A percentile compares a stretch with the other conserved stretches of the same genome.
These are phyloP conservation scores for Lentinula raphanica DNA, from an alignment of 768 basidiomycete genomes.

Conservation along the genomic window DNA sequence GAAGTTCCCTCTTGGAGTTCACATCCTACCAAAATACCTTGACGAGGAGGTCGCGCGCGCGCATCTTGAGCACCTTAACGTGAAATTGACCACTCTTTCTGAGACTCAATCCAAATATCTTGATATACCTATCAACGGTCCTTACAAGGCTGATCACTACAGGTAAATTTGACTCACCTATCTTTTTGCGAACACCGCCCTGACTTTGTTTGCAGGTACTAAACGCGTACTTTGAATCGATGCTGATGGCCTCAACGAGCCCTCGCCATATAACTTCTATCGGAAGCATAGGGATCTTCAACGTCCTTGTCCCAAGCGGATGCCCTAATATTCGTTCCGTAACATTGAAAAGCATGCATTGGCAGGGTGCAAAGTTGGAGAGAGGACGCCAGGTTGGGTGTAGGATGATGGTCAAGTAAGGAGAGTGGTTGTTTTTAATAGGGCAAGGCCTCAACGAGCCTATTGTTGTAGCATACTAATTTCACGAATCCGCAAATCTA, in stretches of 20 bases:
- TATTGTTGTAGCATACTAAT: conserved; percentile 11
- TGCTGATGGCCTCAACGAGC: conserved; percentile 73
- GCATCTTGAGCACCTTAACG: conserved; percentile 85
- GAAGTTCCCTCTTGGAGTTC: conserved; percentile 94
- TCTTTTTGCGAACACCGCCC: neutral
- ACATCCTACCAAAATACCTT: conserved; percentile 97
- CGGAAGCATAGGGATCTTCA: conserved; percentile 57
- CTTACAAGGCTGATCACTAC: conserved; percentile 47
- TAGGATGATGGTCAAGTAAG: conserved; percentile 3
- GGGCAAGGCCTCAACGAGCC: conserved; percentile 56
- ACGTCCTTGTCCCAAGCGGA: conserved; percentile 45
- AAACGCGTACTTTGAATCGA: conserved; percentile 10
- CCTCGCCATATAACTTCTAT: conserved; percentile 49
- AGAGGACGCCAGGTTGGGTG: conserved; percentile 7
- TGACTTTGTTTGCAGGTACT: conserved; percentile 22
- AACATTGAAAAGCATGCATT: conserved; percentile 6
- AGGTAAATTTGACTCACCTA: neutral
- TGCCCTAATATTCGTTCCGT: conserved; percentile 15
- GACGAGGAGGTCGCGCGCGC: conserved; percentile 99
- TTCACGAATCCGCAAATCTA: neutral
- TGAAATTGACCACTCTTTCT: conserved; percentile 82
- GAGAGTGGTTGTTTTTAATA: conserved; percentile 8
- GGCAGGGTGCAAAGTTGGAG: conserved; percentile 6
- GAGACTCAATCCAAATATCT: conserved; percentile 83
- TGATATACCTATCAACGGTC: conserved; percentile 79